A percentile compares a stretch with the other conserved stretches of the same genome.
These are phyloP conservation scores for apple (Malus domestica) DNA, from an alignment of 306 rosid species.

Conservation along the genomic window DNA sequence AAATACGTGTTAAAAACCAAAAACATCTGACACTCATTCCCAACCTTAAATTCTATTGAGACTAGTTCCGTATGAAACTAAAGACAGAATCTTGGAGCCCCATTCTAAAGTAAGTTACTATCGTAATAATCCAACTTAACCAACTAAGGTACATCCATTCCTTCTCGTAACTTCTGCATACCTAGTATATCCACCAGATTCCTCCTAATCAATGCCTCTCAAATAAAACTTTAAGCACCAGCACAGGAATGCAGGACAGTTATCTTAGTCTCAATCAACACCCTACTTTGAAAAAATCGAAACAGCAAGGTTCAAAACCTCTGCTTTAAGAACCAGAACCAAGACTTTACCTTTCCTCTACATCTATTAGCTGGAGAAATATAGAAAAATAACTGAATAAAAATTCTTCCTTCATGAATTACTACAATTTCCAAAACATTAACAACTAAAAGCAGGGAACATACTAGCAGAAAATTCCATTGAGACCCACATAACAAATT, in stretches of 20 bases:
- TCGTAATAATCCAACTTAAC: not conserved
- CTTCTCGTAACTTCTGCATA: not conserved
- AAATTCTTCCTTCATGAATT: not conserved
- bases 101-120: not conserved
- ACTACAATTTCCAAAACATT: not conserved
- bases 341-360: not conserved
- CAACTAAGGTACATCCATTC: not conserved
- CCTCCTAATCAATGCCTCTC: not conserved
- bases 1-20: not conserved
- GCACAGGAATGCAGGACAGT: not conserved
- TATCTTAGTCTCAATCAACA: not conserved
- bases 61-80: not conserved
- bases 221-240: not conserved
- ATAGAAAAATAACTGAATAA: not conserved
- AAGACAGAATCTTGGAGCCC: not conserved
- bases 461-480: not conserved
- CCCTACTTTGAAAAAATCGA: not conserved
- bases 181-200: not conserved
- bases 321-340: not conserved
- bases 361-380: not conserved
- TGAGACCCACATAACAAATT: not conserved
- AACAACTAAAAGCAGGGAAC: not conserved
- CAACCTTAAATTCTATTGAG: not conserved
- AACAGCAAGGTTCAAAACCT: not conserved
- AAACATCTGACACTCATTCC: not conserved